Percentiles rank a stretch among this genome's conserved stretches.
These are phyloP conservation scores for Henningerozyma blattae DNA, from an alignment of 805 yeast genomes.

Conservation along the genomic window DNA sequence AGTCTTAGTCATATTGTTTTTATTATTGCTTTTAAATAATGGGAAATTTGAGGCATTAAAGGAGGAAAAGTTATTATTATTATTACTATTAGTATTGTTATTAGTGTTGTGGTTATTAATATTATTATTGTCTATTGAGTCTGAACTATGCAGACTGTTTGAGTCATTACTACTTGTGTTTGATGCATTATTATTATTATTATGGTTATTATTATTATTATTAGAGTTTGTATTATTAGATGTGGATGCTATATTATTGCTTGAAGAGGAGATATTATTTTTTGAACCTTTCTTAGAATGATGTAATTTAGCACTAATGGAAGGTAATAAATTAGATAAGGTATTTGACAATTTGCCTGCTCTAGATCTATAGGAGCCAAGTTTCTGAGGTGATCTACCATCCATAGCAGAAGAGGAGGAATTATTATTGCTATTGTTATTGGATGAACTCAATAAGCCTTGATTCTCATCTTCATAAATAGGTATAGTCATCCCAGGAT, in stretches of 20 bases:
- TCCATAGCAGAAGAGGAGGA: background rate
- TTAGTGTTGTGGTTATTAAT: background rate
- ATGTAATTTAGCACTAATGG: slow-evolving; percentile 25
- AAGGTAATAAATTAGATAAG: slow-evolving; percentile 24
- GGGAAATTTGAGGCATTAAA: no score
- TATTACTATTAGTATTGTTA: slow-evolving; percentile 1
- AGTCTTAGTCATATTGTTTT: background rate
- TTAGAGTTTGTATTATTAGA: background rate
- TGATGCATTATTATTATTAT: background rate
- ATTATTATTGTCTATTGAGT: slow-evolving; percentile 1
- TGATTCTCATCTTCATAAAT: slow-evolving; percentile 21
- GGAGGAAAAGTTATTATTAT: background rate
- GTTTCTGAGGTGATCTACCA: slow-evolving; percentile 11
- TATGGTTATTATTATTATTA: no score
- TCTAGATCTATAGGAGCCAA: slow-evolving; percentile 25
- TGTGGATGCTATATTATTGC: background rate
- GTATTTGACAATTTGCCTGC: slow-evolving; percentile 25
- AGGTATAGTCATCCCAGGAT: slow-evolving; percentile 25
- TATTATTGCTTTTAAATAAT: background rate
- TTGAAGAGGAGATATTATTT: background rate
- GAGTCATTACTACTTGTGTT: background rate
- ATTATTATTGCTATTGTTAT: background rate
- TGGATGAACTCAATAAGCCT: background rate
- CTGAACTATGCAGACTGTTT: slow-evolving; percentile 1
- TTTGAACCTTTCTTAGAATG: slow-evolving; percentile 6